Conservation (phyloP, 2,329 filamentous ascomycete species). For the Neophaeococcomyces aloes region DNA sequence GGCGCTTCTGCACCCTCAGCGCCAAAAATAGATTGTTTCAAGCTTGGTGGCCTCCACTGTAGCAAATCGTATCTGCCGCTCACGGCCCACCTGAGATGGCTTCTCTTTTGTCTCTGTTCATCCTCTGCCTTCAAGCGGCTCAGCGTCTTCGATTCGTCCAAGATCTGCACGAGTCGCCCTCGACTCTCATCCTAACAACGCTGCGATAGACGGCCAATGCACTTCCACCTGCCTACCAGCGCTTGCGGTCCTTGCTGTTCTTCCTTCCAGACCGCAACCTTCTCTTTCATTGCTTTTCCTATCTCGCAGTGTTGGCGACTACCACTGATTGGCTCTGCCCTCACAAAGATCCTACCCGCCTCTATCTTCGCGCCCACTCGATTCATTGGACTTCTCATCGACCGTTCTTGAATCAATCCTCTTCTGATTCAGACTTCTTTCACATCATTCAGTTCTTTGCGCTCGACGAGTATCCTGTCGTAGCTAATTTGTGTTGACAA, state of each 20-base stretch:
- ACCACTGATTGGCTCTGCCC: constrained; percentile 1
- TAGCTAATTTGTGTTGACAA: not conserved
- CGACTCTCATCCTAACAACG: not conserved
- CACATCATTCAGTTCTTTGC: constrained; percentile 4
- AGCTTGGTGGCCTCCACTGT: too few species aligned
- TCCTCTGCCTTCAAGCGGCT: too few species aligned
- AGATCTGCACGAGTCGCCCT: not conserved
- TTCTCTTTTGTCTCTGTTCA: too few species aligned
- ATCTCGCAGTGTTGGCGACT: not conserved
- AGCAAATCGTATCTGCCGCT: too few species aligned
- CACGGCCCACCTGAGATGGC: too few species aligned
- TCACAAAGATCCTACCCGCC: not conserved
- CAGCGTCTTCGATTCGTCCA: not conserved
- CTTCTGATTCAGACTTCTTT: not conserved
- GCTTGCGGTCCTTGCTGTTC: not conserved
- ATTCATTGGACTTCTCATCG: not conserved
- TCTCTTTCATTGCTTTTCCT: too few species aligned
- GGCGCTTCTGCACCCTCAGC: too few species aligned
- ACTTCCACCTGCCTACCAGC: not conserved
- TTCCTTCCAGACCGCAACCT: not conserved
- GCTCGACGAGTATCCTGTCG: not conserved
- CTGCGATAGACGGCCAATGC: not conserved
- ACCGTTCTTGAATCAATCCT: not conserved
- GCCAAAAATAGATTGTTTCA: too few species aligned
- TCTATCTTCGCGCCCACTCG: not conserved